A percentile compares a stretch with the other conserved stretches of the same genome.
phyloP scores from a whole-genome alignment of 441 rosid species.

The Biscutella laevigata region DNA sequence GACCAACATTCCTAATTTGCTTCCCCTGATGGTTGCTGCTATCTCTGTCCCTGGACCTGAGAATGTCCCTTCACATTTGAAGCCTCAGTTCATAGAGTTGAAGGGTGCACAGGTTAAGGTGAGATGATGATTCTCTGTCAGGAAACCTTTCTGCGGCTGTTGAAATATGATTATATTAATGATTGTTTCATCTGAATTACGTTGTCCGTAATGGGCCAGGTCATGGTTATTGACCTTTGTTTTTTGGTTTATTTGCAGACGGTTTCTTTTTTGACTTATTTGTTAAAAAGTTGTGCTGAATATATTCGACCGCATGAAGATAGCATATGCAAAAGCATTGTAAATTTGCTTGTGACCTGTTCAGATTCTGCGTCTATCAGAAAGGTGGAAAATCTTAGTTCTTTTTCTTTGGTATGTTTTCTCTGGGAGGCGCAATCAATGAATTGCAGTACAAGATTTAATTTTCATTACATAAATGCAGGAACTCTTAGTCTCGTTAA shows the following conservation, averaged over 20 bases:
- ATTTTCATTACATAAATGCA: slow-evolving; percentile 35
- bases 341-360: slow-evolving; percentile 95
- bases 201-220: background rate
- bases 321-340: slow-evolving; percentile 96
- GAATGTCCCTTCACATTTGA: slow-evolving; percentile 78
- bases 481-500: slow-evolving; percentile 93
- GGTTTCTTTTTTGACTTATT: slow-evolving; percentile 91
- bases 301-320: slow-evolving; percentile 97
- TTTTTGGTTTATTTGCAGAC: slow-evolving; percentile 53
- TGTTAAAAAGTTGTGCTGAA: slow-evolving; percentile 94
- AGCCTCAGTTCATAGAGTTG: slow-evolving; percentile 81
- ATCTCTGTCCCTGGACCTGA: slow-evolving; percentile 97
- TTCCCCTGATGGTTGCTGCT: slow-evolving; percentile 97
- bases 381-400: slow-evolving; percentile 47
- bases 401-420: background rate
- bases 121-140: slow-evolving; percentile 6
- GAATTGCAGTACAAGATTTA: slow-evolving; percentile 13
- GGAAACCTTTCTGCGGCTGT: background rate
- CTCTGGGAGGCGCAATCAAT: background rate
- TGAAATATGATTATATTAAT: background rate
- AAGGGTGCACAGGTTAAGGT: slow-evolving; percentile 99
- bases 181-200: background rate
- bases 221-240: slow-evolving; percentile 12
- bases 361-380: slow-evolving; percentile 95
- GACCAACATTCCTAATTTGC: slow-evolving; percentile 85